Conservation (phyloP, 257 asterid genomes). For the Osmanthus fragrans region DNA sequence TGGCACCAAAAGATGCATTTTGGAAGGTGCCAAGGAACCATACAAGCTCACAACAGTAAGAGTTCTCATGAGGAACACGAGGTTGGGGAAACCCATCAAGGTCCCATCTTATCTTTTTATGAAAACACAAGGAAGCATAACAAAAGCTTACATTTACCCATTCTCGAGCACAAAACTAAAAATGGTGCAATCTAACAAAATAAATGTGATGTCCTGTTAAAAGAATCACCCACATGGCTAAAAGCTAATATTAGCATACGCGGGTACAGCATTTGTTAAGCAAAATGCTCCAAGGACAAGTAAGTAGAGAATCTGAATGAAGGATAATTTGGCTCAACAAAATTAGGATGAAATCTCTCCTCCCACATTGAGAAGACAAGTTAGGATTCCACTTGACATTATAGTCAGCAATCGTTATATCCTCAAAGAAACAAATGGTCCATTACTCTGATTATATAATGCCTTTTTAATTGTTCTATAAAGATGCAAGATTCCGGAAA, state of each 20-base stretch:
- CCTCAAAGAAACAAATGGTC: background rate
- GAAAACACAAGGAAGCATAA: background rate
- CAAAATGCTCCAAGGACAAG: slow-evolving; percentile 7
- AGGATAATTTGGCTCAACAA: background rate
- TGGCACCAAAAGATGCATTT: background rate
- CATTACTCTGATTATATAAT: background rate
- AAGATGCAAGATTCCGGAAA: background rate
- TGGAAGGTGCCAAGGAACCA: background rate
- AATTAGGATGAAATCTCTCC: background rate
- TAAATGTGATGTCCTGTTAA: slow-evolving; percentile 1
- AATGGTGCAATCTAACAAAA: background rate
- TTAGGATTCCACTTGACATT: background rate
- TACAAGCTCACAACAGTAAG: background rate
- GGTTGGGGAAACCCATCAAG: background rate
- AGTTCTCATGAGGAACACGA: background rate
- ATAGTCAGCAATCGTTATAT: background rate
- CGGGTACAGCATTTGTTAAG: slow-evolving; percentile 5
- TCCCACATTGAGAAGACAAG: background rate
- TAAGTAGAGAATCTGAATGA: slow-evolving; percentile 11
- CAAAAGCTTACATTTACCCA: background rate
- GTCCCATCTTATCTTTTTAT: background rate
- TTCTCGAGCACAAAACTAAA: slow-evolving; percentile 9
- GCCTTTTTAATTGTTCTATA: background rate
- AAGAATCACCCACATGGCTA: background rate
- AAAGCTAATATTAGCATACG: background rate